Evolutionary conservation across 1,139 yeast genomes (phyloP), one percentile per base, ranked within the genome.

Genomic region (Blastobotrys petasosporus): DNA sequence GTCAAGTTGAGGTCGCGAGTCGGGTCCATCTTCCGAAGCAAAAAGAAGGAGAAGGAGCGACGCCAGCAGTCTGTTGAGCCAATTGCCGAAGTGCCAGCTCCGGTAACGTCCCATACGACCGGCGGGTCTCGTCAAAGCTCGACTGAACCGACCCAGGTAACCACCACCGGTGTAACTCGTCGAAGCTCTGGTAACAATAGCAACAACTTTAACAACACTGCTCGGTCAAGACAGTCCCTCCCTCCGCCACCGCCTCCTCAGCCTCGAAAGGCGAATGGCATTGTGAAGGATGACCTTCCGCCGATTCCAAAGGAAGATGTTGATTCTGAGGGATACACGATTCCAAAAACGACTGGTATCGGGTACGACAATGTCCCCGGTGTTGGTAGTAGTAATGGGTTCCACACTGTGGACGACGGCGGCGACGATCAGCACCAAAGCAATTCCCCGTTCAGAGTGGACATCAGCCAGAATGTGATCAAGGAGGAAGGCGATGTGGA

Each of bases 1-100:
- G 49, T 53, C 10, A 79, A 75, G 52, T 68, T 88, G 58, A 79
- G 81, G 61, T 84, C 94, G 4, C 80, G 73, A 61, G 88, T 88
- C 35, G 96, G 96, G 13, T 86, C 96, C 0, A 80, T 88, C 50
- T 84, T 88, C 63, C 77, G 85, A 54, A 80, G 78, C 58, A 76
- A 78, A 57, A 73, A 73, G 54, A 56, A 55, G 46, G 38, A 49
- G 40, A 46, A 50, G 30, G 38, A 44, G 9, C 43, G 48, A 20
- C 20, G 10, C 25, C 31, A 33, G 34, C 31, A 29, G 30, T 34
- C 32, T 9, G 29, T 15, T 4, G 25, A 20, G 25, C 25, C 25
- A 20, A 20, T 20, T 20, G 25, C 25, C 25, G 25, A 20, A 20
- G 25, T 20, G 7, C 25, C 25, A 4, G 25, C 25, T 4, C 25